Evolutionary conservation across 2,329 filamentous ascomycete genomes (phyloP).

Genomic region (Penicillium sclerotigenum): DNA sequence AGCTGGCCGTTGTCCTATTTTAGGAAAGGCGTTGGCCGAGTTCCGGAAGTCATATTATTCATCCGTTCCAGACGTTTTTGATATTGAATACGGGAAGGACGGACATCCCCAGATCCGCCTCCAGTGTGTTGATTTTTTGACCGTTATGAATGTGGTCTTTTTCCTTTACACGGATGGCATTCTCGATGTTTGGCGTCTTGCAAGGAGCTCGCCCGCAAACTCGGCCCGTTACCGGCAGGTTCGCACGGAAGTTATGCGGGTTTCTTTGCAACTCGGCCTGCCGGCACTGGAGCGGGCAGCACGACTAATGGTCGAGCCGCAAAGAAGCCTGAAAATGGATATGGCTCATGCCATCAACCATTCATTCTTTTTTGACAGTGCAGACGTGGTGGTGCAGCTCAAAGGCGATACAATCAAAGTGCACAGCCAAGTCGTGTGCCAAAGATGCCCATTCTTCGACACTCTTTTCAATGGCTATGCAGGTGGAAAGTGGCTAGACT

Average conservation of each 20-base stretch:
- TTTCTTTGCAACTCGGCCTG: conserved; percentile 71
- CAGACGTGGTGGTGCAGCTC: conserved; percentile 75
- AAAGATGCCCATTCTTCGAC: conserved; percentile 87
- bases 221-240: conserved; percentile 75
- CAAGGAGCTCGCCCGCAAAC: conserved; percentile 60
- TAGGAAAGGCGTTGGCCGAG: conserved; percentile 61
- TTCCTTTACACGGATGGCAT: conserved; percentile 78
- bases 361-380: conserved; percentile 69
- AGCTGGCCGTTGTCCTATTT: conserved; percentile 65
- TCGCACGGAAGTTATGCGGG: conserved; percentile 79
- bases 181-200: conserved; percentile 83
- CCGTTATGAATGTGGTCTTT: conserved; percentile 73
- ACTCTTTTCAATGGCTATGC: conserved; percentile 87
- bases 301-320: conserved; percentile 67
- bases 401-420: conserved; percentile 65
- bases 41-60: conserved; percentile 55
- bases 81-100: conserved; percentile 52
- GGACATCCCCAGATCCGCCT: conserved; percentile 63
- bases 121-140: conserved; percentile 69
- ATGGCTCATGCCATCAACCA: conserved; percentile 68
- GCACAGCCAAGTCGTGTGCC: conserved; percentile 76
- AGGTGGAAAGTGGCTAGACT: conserved; percentile 75
- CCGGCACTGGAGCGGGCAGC: conserved; percentile 71
- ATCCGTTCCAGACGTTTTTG: conserved; percentile 59
- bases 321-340: conserved; percentile 64